phyloP scores from a whole-genome alignment of 2,329 filamentous ascomycete species.

The Basipetospora chlamydospora region DNA sequence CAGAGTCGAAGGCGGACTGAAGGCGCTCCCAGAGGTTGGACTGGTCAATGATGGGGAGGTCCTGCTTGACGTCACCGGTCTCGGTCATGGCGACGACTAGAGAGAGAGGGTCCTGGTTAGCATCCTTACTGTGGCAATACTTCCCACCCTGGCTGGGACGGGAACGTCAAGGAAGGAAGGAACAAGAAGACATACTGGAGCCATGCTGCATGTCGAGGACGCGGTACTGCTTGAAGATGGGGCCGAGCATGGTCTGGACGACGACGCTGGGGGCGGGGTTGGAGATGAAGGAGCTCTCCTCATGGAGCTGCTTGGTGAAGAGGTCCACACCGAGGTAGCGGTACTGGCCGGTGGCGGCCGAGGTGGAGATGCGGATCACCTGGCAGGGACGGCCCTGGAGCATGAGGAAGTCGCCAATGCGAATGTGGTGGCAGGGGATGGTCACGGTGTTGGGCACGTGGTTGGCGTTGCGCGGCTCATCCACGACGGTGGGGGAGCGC shows the following conservation, averaged over 20 bases:
- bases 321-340: constrained; percentile 99
- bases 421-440: constrained; percentile 99
- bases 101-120: constrained; percentile 6
- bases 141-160: too few relatives aligned
- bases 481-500: constrained; percentile 13
- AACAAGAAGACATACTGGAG: constrained; percentile 20
- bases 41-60: constrained; percentile 86
- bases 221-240: constrained; percentile 99
- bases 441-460: constrained; percentile 70
- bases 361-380: constrained; percentile 99
- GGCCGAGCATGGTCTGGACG: constrained; percentile 98
- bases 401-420: constrained; percentile 95
- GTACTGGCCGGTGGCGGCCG: constrained; percentile 95
- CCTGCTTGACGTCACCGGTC: constrained; percentile 96
- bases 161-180: too few relatives aligned
- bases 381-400: constrained; percentile 98
- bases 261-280: constrained; percentile 93
- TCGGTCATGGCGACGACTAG: constrained; percentile 92
- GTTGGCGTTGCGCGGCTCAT: constrained; percentile 16
- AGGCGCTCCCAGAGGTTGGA: constrained; percentile 76
- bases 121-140: too few relatives aligned
- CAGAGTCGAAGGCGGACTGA: constrained; percentile 70
- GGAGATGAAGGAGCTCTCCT: constrained; percentile 96
- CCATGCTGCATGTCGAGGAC: constrained; percentile 91
- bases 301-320: constrained; percentile 98